Conservation (phyloP, 805 yeast genomes). For the Schwanniomyces vanrijiae region DNA sequence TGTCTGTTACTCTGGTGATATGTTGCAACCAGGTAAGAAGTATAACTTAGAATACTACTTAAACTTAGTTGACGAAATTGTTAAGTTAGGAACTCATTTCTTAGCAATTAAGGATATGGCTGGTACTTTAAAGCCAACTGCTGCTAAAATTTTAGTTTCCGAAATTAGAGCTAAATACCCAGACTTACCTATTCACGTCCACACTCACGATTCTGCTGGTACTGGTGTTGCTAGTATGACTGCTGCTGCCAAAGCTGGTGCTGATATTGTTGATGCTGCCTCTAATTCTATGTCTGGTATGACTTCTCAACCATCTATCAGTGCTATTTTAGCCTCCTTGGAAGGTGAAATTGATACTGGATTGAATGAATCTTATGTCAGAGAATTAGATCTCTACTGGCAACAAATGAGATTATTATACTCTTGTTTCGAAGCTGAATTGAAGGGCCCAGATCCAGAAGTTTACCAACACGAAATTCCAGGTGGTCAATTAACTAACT, state of each 20-base stretch:
- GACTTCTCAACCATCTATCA: slow-evolving; percentile 97
- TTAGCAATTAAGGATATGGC: slow-evolving; percentile 99
- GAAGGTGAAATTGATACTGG: slow-evolving; percentile 84
- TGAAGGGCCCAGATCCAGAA: slow-evolving; percentile 99
- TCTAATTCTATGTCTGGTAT: slow-evolving; percentile 96
- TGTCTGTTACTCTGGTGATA: slow-evolving; percentile 97
- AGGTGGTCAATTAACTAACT: slow-evolving; percentile 98
- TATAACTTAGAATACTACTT: slow-evolving; percentile 91
- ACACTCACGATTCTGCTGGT: slow-evolving; percentile 99
- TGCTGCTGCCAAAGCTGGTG: slow-evolving; percentile 93
- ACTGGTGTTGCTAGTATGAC: slow-evolving; percentile 98
- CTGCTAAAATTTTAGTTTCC: slow-evolving; percentile 80
- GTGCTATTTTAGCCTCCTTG: slow-evolving; percentile 87
- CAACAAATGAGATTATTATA: slow-evolving; percentile 96
- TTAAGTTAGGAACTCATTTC: slow-evolving; percentile 92
- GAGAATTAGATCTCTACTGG: slow-evolving; percentile 94
- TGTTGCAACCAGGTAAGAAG: slow-evolving; percentile 94
- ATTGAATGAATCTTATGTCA: slow-evolving; percentile 61
- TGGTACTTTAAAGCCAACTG: slow-evolving; percentile 95
- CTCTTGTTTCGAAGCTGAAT: slow-evolving; percentile 96
- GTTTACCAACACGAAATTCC: slow-evolving; percentile 98
- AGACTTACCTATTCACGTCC: slow-evolving; percentile 94
- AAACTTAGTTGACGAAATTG: slow-evolving; percentile 77
- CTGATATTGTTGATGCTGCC: slow-evolving; percentile 97
- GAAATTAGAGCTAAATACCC: slow-evolving; percentile 86